Percentiles rank a stretch among this genome's conserved stretches.
Evolutionary conservation across 768 basidiomycete species (phyloP).

Genomic region (Hirschioporus abietinus): DNA sequence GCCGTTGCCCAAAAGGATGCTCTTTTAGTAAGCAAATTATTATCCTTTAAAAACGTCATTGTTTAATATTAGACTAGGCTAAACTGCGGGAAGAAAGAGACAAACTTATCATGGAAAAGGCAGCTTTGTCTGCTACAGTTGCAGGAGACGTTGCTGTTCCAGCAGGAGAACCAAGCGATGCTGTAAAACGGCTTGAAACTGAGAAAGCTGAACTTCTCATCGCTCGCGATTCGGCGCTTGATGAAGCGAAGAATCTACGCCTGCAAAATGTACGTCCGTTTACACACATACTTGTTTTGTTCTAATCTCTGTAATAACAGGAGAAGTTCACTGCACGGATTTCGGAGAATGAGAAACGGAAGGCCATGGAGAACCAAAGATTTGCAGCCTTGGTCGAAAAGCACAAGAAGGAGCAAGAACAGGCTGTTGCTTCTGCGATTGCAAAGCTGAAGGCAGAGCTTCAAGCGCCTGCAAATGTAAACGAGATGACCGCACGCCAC

Average conservation of each 20-base stretch:
- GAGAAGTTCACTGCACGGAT: constrained; percentile 59
- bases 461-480: constrained; percentile 20
- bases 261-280: constrained; percentile 3
- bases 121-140: constrained; percentile 31
- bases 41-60: constrained; percentile 8
- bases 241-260: constrained; percentile 38
- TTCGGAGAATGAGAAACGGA: constrained; percentile 45
- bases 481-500: constrained; percentile 47
- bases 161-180: constrained; percentile 25
- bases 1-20: constrained; percentile 6
- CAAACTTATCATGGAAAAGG: constrained; percentile 55
- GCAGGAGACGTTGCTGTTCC: constrained; percentile 18
- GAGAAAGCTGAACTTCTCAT: constrained; percentile 57
- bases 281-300: constrained; percentile 2
- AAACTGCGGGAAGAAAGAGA: constrained; percentile 56
- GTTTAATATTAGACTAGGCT: constrained; percentile 32
- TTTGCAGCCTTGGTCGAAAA: constrained; percentile 22
- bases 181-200: constrained; percentile 43
- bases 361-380: constrained; percentile 41
- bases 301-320: constrained; percentile 39
- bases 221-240: constrained; percentile 53
- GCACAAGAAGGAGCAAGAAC: constrained; percentile 31
- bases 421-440: constrained; percentile 50
- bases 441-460: constrained; percentile 49
- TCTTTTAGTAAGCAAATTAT: constrained; percentile 10